A percentile compares a stretch with the other conserved stretches of the same genome.
These are phyloP conservation scores for Cylindrotheca closterium DNA, from an alignment of 108 stramenopile species.

Conservation along the genomic window DNA sequence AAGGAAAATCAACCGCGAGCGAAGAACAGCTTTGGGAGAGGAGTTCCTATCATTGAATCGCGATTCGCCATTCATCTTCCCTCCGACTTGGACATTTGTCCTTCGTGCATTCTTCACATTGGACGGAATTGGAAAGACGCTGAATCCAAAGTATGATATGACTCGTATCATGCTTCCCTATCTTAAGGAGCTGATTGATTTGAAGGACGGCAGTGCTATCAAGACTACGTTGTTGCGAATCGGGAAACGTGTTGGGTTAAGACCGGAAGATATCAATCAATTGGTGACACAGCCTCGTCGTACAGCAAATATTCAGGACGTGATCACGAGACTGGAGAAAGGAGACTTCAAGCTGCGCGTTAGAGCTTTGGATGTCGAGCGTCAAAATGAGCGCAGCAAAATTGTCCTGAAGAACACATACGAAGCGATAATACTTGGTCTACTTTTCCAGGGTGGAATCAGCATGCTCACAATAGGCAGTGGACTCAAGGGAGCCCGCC, in stretches of 20 bases:
- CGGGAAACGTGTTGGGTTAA: slow-evolving; percentile 81
- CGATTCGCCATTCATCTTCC: slow-evolving; percentile 93
- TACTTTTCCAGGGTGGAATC: slow-evolving; percentile 72
- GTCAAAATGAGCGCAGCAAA: slow-evolving; percentile 82
- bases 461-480: slow-evolving; percentile 57
- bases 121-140: slow-evolving; percentile 96
- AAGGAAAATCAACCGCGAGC: slow-evolving; percentile 63
- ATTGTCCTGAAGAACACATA: slow-evolving; percentile 81
- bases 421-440: slow-evolving; percentile 64
- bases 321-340: slow-evolving; percentile 77
- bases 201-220: slow-evolving; percentile 89
- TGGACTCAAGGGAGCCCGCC: slow-evolving; percentile 37
- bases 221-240: slow-evolving; percentile 80
- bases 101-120: slow-evolving; percentile 96
- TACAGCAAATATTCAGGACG: slow-evolving; percentile 78
- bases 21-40: slow-evolving; percentile 79
- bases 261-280: slow-evolving; percentile 84
- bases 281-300: slow-evolving; percentile 85
- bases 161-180: slow-evolving; percentile 91
- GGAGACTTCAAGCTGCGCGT: slow-evolving; percentile 94
- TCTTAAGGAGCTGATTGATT: slow-evolving; percentile 92
- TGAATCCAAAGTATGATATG: slow-evolving; percentile 93
- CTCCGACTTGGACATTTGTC: slow-evolving; percentile 98
- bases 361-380: slow-evolving; percentile 89
- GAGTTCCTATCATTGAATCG: slow-evolving; percentile 89